Evolutionary conservation across 2,329 filamentous ascomycete species (phyloP), one percentile per base, ranked within the genome.

Genomic region (Microdochium trichocladiopsis): DNA sequence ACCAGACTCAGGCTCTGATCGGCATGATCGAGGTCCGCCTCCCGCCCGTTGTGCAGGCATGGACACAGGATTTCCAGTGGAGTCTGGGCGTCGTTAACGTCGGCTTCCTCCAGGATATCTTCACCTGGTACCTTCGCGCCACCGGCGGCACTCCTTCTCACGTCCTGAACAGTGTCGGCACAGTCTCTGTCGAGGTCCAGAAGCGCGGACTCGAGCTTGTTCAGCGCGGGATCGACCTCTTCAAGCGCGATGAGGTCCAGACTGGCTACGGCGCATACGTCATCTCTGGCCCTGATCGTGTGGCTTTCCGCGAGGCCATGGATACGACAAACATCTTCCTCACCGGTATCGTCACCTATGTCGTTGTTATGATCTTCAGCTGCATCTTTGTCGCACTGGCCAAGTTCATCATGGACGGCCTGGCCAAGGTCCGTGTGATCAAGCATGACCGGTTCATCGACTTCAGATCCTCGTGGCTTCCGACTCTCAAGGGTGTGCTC

Each of bases 61-160:
- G 93, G 93, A 96, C 92, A 2, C 92, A 96, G 72, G 93, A 96
- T 71, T 96, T 97, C 74, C 88, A 95, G 66, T 97, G 93, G 93
- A 95, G 87, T 64, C 94, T 97, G 90, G 93, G 93, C 61, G 91
- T 97, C 62, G 95, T 97, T 62, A 82, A 82, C 50, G 79, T 96
- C 43, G 77, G 76, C n/a, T 96, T 95, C 68, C 81, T 96, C 72
- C 90, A 97, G 73, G 77, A 77, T 48, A 88, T 96, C 63, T 89
- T 90, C 56, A 95, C 91, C 33, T 97, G 93, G 93, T 97, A 96
- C 67, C 92, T 96, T 72, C 88, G 92, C 56, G 82, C 93, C 2
- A 97, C 93, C 2, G 93, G 93, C 51, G 93, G 93, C 57, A 90
- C 81, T 1, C 88, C 93, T 1, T 85, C 90, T 3, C 88, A 83